Conservation (phyloP, 768 basidiomycete genomes). For the Amanita jacksonii region DNA sequence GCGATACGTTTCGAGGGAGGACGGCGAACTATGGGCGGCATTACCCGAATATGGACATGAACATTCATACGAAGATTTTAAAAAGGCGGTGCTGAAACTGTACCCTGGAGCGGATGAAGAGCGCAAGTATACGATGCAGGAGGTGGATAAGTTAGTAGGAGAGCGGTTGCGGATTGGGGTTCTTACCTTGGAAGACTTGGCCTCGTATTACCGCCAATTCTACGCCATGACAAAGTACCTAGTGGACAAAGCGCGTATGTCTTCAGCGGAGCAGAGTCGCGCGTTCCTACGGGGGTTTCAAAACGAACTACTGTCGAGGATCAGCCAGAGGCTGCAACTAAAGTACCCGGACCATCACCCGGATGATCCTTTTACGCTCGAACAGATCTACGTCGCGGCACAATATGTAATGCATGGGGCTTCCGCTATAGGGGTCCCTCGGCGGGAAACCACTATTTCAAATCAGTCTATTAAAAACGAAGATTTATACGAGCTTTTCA, state of each 20-base stretch:
- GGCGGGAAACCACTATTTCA: no score
- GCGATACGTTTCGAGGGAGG: slow-evolving; percentile 9
- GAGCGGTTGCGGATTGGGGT: slow-evolving; percentile 13
- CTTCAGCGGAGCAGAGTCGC: slow-evolving; percentile 14
- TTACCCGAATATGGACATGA: slow-evolving; percentile 8
- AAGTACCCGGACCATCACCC: slow-evolving; percentile 16
- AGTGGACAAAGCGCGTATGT: slow-evolving; percentile 10
- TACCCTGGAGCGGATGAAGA: no score
- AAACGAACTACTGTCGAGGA: slow-evolving; percentile 1
- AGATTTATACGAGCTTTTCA: no score
- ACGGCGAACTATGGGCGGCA: slow-evolving; percentile 15
- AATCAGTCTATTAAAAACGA: no score
- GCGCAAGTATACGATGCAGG: no score
- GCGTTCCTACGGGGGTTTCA: slow-evolving; percentile 13
- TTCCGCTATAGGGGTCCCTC: no score
- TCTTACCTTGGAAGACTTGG: slow-evolving; percentile 10
- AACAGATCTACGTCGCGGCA: neutral
- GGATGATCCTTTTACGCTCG: slow-evolving; percentile 16
- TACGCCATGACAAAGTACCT: slow-evolving; percentile 13
- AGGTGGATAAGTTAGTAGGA: no score
- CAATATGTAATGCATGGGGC: no score
- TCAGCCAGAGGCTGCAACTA: slow-evolving; percentile 14
- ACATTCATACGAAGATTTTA: slow-evolving; percentile 16
- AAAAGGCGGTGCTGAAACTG: slow-evolving; percentile 12
- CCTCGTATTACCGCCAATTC: slow-evolving; percentile 16